Conservation (phyloP, 75 land plant species). For the Selaginella tamariscina region DNA sequence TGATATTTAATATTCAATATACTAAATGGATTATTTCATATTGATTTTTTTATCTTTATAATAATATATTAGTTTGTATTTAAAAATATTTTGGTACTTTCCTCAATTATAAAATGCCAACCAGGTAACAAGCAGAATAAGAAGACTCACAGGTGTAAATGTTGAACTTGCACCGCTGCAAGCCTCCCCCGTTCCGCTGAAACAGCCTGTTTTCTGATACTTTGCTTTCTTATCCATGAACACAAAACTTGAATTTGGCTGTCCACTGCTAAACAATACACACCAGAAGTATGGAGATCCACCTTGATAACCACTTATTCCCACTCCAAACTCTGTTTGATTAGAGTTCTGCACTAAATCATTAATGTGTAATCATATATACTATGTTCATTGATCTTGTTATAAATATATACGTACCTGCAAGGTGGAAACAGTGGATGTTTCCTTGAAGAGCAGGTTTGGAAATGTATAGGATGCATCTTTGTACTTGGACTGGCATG, state of each 20-base stretch:
- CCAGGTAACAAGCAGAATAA: too few species aligned
- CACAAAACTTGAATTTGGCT: conserved; percentile 33
- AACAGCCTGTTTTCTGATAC: conserved; percentile 47
- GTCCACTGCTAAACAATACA: conserved; percentile 54
- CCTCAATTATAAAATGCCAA: too few species aligned
- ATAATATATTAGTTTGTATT: too few species aligned
- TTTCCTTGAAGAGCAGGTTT: conserved; percentile 32
- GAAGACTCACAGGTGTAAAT: too few species aligned
- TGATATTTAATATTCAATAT: too few species aligned
- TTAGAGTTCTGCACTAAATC: conserved; percentile 44
- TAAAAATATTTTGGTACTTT: too few species aligned
- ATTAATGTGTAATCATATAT: too few species aligned
- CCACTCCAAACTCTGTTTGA: conserved; percentile 65
- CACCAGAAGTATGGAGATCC: conserved; percentile 75
- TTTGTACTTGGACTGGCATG: conserved; percentile 41
- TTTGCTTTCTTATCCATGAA: conserved; percentile 28
- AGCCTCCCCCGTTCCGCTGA: conserved; percentile 50
- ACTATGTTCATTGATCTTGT: too few species aligned
- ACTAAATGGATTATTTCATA: too few species aligned
- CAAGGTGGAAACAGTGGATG: conserved; percentile 38
- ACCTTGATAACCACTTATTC: conserved; percentile 59
- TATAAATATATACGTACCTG: too few species aligned
- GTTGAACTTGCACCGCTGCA: conserved; percentile 49
- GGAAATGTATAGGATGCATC: conserved; percentile 43
- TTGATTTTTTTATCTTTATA: too few species aligned